Percentiles rank a stretch among this genome's conserved stretches.
phyloP scores from a whole-genome alignment of 441 rosid species.

The Sinapis alba region DNA sequence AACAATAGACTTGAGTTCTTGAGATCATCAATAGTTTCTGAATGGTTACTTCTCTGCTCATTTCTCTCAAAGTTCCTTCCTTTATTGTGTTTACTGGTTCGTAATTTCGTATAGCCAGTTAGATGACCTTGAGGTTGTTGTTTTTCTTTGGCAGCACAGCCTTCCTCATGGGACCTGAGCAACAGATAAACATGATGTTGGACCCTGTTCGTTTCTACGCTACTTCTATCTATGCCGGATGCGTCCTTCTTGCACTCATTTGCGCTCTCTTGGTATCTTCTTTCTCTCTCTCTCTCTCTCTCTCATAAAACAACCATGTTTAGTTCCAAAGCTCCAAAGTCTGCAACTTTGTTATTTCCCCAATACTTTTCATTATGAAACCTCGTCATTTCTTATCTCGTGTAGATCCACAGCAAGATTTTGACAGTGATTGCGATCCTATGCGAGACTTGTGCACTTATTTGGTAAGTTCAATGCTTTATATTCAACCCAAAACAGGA shows the following conservation, averaged over 20 bases:
- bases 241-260: constrained; percentile 70
- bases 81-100: neutral
- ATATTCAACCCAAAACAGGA: neutral
- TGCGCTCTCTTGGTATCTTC: constrained; percentile 83
- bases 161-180: constrained; percentile 77
- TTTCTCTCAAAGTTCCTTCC: neutral
- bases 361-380: neutral
- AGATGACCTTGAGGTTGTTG: neutral
- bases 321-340: neutral
- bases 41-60: neutral
- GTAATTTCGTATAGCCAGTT: neutral
- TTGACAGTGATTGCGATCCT: constrained; percentile 72
- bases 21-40: neutral
- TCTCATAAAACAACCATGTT: neutral
- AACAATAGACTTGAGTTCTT: constrained; percentile 1
- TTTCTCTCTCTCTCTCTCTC: neutral
- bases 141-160: constrained; percentile 86
- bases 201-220: constrained; percentile 77
- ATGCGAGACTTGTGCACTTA: constrained; percentile 83
- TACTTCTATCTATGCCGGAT: constrained; percentile 74
- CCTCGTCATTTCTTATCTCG: constrained; percentile 8
- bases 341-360: neutral
- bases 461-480: constrained; percentile 61
- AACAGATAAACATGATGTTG: constrained; percentile 87
- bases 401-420: constrained; percentile 85